Evolutionary conservation across 345 rosid species (phyloP).

Genomic region (Nasturtium officinale): DNA sequence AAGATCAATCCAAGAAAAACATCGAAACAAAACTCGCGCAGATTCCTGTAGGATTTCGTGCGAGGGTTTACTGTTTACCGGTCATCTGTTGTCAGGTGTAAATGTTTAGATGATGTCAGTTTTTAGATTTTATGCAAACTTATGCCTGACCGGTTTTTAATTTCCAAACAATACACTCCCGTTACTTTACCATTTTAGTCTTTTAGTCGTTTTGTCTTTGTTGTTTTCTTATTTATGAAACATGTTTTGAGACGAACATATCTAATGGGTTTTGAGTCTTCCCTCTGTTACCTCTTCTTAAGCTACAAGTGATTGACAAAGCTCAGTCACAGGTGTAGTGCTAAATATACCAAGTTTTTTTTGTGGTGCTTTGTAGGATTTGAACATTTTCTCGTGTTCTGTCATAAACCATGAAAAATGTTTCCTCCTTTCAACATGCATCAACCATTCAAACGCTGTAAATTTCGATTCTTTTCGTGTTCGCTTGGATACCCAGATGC

Average conservation of each 20-base stretch:
- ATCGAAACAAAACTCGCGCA: background rate
- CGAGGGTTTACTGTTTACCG: background rate
- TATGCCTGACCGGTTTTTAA: constrained; percentile 30
- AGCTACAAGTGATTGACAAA: background rate
- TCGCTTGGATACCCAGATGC: constrained; percentile 34
- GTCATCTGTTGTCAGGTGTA: constrained; percentile 42
- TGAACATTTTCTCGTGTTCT: background rate
- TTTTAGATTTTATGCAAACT: constrained; percentile 35
- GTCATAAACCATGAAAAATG: constrained; percentile 30
- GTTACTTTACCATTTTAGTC: constrained; percentile 17
- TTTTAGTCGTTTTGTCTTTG: constrained; percentile 21
- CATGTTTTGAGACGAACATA: constrained; percentile 20
- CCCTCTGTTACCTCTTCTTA: background rate
- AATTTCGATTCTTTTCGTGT: constrained; percentile 28
- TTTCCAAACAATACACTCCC: constrained; percentile 8
- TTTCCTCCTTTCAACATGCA: constrained; percentile 24
- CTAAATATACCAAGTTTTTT: background rate
- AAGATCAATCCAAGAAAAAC: constrained; percentile 40
- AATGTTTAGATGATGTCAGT: constrained; percentile 39
- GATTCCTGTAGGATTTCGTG: background rate
- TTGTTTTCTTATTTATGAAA: constrained; percentile 29
- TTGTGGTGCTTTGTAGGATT: background rate
- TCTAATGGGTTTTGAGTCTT: constrained; percentile 24
- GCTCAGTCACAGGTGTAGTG: background rate
- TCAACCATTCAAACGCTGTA: constrained; percentile 32